Percentiles rank a stretch among this genome's conserved stretches.
phyloP scores from a whole-genome alignment of 768 basidiomycete genomes.

The Phlebiopsis flavidoalba region DNA sequence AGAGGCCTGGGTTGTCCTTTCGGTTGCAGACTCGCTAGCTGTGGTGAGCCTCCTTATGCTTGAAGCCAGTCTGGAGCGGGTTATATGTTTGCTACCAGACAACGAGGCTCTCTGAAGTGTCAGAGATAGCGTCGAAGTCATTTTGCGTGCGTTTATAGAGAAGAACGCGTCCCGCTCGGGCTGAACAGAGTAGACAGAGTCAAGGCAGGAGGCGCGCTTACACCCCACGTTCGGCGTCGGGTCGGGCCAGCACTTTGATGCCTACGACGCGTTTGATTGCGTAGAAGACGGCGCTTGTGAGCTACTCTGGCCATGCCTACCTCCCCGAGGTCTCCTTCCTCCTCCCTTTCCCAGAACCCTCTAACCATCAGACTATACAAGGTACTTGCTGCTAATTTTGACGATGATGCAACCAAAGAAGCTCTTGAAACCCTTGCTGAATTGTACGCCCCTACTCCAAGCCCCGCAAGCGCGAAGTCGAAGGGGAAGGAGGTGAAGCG shows the following conservation, averaged over 20 bases:
- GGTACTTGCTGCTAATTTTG: conserved; percentile 75
- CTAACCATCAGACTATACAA: conserved; percentile 88
- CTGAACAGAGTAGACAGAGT: not conserved
- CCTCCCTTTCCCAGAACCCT: conserved; percentile 50
- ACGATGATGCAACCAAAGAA: conserved; percentile 72
- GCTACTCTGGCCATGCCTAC: conserved; percentile 14
- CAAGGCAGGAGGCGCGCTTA: not conserved
- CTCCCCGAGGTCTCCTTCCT: conserved; percentile 18
- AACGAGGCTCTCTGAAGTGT: not conserved
- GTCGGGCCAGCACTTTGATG: not conserved
- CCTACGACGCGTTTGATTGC: not conserved
- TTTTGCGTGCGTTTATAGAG: not conserved
- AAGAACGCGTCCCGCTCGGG: not conserved
- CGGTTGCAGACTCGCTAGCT: not conserved
- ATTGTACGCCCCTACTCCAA: conserved; percentile 46
- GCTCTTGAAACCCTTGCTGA: conserved; percentile 81
- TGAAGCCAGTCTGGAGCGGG: not conserved
- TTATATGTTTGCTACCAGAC: not conserved
- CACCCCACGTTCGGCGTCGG: not conserved
- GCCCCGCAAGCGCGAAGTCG: conserved; percentile 25
- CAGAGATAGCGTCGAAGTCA: not conserved
- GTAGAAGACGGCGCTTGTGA: not conserved
- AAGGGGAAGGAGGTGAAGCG: conserved; percentile 23
- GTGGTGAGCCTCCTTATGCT: not conserved
- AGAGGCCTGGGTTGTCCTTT: not conserved